Conservation (phyloP, 495 filamentous ascomycete species). For the Entonaema liquescens region DNA sequence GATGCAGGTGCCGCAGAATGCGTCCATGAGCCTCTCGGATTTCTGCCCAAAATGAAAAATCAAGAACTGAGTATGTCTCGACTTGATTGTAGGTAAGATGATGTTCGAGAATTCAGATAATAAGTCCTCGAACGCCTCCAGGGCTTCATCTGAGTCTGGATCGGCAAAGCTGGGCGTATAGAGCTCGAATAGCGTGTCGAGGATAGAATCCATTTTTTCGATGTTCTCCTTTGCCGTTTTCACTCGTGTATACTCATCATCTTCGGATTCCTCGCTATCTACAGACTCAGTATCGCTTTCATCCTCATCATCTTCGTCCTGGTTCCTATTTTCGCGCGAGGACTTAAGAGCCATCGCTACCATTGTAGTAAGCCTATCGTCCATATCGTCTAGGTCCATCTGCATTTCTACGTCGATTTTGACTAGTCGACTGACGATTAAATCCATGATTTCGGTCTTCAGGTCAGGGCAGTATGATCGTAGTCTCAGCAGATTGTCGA, state of each 20-base stretch:
- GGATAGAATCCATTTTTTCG: constrained; percentile 89
- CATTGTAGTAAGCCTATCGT: constrained; percentile 60
- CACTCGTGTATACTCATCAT: constrained; percentile 56
- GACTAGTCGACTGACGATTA: constrained; percentile 83
- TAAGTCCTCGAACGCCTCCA: constrained; percentile 72
- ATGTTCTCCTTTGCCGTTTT: constrained; percentile 79
- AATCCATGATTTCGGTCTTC: constrained; percentile 79
- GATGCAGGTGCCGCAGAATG: constrained; percentile 81
- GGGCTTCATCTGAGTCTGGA: constrained; percentile 57
- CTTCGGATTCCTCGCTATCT: constrained; percentile 59
- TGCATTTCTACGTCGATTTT: constrained; percentile 96
- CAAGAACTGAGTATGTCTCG: constrained; percentile 87
- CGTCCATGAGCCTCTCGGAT: constrained; percentile 75
- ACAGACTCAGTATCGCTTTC: constrained; percentile 67
- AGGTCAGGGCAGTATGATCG: constrained; percentile 80
- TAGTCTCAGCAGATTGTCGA: constrained; percentile 79
- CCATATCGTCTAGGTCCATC: constrained; percentile 85
- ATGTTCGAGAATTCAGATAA: constrained; percentile 82
- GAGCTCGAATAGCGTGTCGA: constrained; percentile 86
- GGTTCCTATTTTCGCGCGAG: constrained; percentile 42
- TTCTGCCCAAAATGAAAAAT: constrained; percentile 92
- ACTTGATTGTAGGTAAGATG: constrained; percentile 87
- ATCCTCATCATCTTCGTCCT: constrained; percentile 67
- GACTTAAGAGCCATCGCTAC: constrained; percentile 55
- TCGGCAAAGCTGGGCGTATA: constrained; percentile 74